phyloP scores from a whole-genome alignment of 495 filamentous ascomycete species.

The Tuber indicum region DNA sequence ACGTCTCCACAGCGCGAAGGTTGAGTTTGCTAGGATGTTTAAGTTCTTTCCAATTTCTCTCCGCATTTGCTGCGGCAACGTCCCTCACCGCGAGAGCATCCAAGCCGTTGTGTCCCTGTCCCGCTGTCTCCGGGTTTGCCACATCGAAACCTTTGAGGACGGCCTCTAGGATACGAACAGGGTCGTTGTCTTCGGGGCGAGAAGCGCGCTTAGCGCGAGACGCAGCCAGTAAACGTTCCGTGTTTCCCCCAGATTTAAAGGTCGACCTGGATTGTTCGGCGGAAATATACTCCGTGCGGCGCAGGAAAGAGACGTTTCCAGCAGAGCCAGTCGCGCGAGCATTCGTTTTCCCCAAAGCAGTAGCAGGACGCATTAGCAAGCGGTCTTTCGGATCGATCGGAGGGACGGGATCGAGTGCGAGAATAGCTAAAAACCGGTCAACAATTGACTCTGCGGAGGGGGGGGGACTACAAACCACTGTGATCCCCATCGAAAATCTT shows the following conservation, averaged over 20 bases:
- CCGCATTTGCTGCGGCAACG: constrained; percentile 52
- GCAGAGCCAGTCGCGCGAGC: constrained; percentile 53
- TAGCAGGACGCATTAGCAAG: constrained; percentile 67
- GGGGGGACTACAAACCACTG: constrained; percentile 54
- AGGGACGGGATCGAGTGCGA: constrained; percentile 62
- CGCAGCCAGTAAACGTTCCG: constrained; percentile 42
- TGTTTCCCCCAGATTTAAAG: constrained; percentile 41
- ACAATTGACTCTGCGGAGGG: constrained; percentile 12
- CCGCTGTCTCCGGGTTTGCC: constrained; percentile 62
- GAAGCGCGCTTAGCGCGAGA: constrained; percentile 46
- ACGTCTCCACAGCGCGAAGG: constrained; percentile 68
- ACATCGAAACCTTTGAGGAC: constrained; percentile 81
- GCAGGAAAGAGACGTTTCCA: constrained; percentile 77
- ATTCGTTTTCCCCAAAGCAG: constrained; percentile 72
- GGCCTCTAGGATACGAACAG: constrained; percentile 70
- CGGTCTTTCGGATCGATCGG: constrained; percentile 74
- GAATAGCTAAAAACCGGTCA: constrained; percentile 58
- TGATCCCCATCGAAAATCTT: constrained; percentile 93
- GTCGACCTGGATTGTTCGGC: constrained; percentile 52
- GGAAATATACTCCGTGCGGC: constrained; percentile 92
- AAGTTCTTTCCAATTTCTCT: constrained; percentile 64
- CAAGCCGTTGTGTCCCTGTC: constrained; percentile 46
- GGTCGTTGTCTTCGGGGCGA: constrained; percentile 63
- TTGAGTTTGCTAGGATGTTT: constrained; percentile 77
- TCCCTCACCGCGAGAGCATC: constrained; percentile 52